A percentile compares a stretch with the other conserved stretches of the same genome.
These are phyloP conservation scores for Plenodomus biglobosus DNA, from an alignment of 2,329 filamentous ascomycete species.

Conservation along the genomic window DNA sequence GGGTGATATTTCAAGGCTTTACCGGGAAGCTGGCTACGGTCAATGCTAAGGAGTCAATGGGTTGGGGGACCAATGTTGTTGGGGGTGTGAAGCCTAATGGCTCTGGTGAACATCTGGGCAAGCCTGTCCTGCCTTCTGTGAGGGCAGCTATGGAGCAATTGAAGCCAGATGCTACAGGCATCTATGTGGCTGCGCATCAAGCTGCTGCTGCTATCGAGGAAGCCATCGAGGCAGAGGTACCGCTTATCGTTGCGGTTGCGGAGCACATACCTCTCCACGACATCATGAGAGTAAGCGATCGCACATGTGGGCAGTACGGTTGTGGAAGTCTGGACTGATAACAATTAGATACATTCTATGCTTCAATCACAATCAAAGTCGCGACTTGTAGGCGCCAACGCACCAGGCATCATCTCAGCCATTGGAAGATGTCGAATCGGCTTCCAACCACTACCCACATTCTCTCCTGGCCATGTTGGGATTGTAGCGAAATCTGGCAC, in stretches of 20 bases:
- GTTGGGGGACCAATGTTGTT: slow-evolving; percentile 78
- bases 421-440: slow-evolving; percentile 70
- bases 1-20: slow-evolving; percentile 71
- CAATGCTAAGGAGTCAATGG: slow-evolving; percentile 74
- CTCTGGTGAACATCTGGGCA: slow-evolving; percentile 69
- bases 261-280: slow-evolving; percentile 80
- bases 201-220: slow-evolving; percentile 75
- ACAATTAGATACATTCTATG: slow-evolving; percentile 63
- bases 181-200: slow-evolving; percentile 76
- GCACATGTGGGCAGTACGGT: too few relatives aligned
- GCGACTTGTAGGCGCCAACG: slow-evolving; percentile 77
- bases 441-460: slow-evolving; percentile 75
- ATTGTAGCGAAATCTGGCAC: slow-evolving; percentile 82
- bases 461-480: slow-evolving; percentile 67
- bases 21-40: slow-evolving; percentile 70
- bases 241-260: slow-evolving; percentile 75
- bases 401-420: slow-evolving; percentile 76
- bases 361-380: slow-evolving; percentile 71
- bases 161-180: slow-evolving; percentile 75
- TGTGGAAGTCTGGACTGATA: slow-evolving; percentile 4
- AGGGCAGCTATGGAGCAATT: slow-evolving; percentile 67
- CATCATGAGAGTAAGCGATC: slow-evolving; percentile 64
- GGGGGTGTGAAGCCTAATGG: slow-evolving; percentile 74
- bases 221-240: slow-evolving; percentile 76
- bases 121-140: slow-evolving; percentile 71